Evolutionary conservation across 495 filamentous ascomycete species (phyloP), one percentile per base, ranked within the genome.

Genomic region (Penicillium canariense): DNA sequence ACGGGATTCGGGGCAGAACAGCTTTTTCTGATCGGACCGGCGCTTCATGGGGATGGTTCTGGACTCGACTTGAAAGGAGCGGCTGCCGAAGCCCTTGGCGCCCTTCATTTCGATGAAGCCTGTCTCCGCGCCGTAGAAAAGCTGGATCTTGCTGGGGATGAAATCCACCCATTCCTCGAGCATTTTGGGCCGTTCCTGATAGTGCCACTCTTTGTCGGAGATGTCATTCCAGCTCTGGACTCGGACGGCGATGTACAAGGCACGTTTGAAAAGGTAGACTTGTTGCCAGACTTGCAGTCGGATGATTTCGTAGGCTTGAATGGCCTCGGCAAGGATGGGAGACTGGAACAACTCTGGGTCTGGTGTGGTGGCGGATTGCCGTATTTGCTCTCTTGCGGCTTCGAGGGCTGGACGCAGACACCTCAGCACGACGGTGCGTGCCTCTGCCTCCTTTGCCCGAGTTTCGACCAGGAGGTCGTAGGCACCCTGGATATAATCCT

Each of bases 111-210:
- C 35, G 25, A 65, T n/a, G 32, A 14, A 3, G 9, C 61, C 58
- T 2, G 25, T 44, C 0, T 56, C n/a, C 11, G 49, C 26, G 40
- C 26, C 35, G 27, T 58, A 68, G 28, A 66, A 53, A 11, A 61
- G 53, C 0, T 22, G 40, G 23, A 74, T 59, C 0, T 48, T 48
- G 17, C 65, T 61, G 0, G 73, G 78, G 12, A 84, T 52, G 39
- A 82, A 79, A 40, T 71, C 69, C 8, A 52, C 56, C 70, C 82
- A 85, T 59, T 81, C 76, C 54, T 74, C 68, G 1, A 80, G 54
- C 32, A 77, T 60, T 25, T 67, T 63, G 0, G 80, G 81, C 8
- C 81, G 54, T 12, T 70, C 28, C 4, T 59, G 52, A n/a, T 54
- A 60, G 18, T 64, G 52, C 73, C 73, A 77, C 14, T 11, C 43